Conservation (phyloP, 2,329 filamentous ascomycete genomes). For the Colletotrichum sp. region DNA sequence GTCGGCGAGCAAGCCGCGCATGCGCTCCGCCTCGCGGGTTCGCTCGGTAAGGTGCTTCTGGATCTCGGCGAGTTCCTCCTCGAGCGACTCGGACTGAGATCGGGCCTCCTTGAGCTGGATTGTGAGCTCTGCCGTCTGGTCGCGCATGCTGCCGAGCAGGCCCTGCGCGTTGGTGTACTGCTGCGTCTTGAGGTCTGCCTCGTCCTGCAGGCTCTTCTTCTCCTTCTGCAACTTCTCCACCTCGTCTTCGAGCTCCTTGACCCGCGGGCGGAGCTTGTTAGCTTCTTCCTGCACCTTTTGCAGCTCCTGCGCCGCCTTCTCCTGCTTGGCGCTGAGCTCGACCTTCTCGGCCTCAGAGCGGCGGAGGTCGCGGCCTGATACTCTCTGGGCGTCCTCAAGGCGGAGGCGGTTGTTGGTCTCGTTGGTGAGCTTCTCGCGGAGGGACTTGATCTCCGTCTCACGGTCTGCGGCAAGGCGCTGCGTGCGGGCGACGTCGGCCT, state of each 20-base stretch:
- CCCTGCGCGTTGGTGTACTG: constrained; percentile 87
- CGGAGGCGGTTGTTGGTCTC: constrained; percentile 75
- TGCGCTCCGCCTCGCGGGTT: constrained; percentile 90
- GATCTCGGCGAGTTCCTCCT: constrained; percentile 90
- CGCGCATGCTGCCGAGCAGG: constrained; percentile 88
- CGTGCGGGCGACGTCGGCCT: constrained; percentile 72
- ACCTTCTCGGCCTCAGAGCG: constrained; percentile 80
- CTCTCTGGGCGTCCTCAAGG: constrained; percentile 79
- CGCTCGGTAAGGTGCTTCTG: constrained; percentile 87
- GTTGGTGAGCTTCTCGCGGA: constrained; percentile 79
- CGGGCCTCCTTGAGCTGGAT: constrained; percentile 91
- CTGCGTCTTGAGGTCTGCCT: constrained; percentile 81
- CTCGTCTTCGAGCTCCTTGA: constrained; percentile 76
- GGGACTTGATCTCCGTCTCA: constrained; percentile 75
- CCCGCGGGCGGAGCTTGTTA: constrained; percentile 63
- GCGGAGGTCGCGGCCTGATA: constrained; percentile 77
- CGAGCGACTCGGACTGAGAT: constrained; percentile 80
- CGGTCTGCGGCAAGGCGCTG: constrained; percentile 76
- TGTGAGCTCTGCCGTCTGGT: constrained; percentile 86
- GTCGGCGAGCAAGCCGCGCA: constrained; percentile 87
- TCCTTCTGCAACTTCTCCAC: constrained; percentile 72
- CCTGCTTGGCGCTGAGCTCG: constrained; percentile 74
- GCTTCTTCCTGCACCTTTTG: constrained; percentile 76
- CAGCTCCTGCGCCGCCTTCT: constrained; percentile 75
- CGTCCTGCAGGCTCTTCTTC: constrained; percentile 72